Percentiles rank a stretch among this genome's conserved stretches.
phyloP scores from a whole-genome alignment of 2,329 filamentous ascomycete species.

The Ceratocystis lukuohia region DNA sequence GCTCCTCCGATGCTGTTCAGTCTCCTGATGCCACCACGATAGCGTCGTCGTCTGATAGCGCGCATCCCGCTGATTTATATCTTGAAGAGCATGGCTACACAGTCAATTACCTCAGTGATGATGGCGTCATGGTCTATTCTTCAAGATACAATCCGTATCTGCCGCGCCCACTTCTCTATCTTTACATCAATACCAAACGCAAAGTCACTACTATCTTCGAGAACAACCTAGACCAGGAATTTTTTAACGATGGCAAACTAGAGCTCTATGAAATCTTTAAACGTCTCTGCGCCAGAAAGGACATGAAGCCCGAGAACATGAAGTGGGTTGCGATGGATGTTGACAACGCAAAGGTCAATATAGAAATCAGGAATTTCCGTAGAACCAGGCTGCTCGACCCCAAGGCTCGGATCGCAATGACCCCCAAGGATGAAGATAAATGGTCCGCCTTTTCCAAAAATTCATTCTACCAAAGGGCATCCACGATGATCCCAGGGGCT shows the following conservation, averaged over 20 bases:
- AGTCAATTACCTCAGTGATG: neutral
- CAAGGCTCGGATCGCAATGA: neutral
- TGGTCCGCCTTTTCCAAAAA: neutral
- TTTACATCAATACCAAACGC: neutral
- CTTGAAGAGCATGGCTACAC: neutral
- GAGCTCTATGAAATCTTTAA: neutral
- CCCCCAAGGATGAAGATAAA: neutral
- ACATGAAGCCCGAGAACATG: neutral
- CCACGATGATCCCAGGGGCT: neutral
- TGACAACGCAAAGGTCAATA: neutral
- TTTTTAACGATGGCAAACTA: rapidly evolving
- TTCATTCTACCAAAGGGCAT: neutral
- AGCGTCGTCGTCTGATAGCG: too few relatives aligned
- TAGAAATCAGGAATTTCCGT: neutral
- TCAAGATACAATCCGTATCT: too few relatives aligned
- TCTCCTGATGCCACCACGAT: too few relatives aligned
- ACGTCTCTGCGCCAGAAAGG: neutral
- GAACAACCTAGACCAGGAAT: neutral
- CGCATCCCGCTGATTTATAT: too few relatives aligned
- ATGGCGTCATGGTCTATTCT: neutral
- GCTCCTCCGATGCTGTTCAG: too few relatives aligned
- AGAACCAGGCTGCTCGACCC: neutral
- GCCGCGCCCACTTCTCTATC: neutral
- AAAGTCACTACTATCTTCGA: neutral
- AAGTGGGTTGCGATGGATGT: neutral